Percentiles rank a stretch among this genome's conserved stretches.
phyloP scores from a whole-genome alignment of 495 filamentous ascomycete genomes.

The Xylaria venustula region DNA sequence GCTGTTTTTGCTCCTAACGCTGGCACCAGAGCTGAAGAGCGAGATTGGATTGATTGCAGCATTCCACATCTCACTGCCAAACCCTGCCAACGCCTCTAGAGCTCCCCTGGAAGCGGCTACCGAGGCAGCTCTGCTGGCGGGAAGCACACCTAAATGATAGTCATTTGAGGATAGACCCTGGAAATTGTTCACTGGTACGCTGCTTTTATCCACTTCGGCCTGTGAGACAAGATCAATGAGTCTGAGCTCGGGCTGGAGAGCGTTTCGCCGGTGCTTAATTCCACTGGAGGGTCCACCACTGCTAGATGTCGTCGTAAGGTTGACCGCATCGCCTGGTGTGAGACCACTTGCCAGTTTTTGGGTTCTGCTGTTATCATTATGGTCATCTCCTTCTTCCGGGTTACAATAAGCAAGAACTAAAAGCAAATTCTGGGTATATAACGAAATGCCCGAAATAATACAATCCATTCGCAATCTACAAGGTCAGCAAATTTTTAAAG shows the following conservation, averaged over 20 bases:
- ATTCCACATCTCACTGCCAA: slow-evolving; percentile 68
- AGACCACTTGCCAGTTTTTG: slow-evolving; percentile 11
- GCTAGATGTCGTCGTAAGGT: slow-evolving; percentile 38
- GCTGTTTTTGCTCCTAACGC: slow-evolving; percentile 72
- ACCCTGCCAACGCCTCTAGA: slow-evolving; percentile 61
- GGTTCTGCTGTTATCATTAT: slow-evolving; percentile 20
- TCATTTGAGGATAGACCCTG: slow-evolving; percentile 85
- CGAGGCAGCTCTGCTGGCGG: slow-evolving; percentile 62
- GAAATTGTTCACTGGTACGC: slow-evolving; percentile 76
- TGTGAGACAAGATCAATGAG: slow-evolving; percentile 84
- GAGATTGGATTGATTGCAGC: slow-evolving; percentile 79
- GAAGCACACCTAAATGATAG: slow-evolving; percentile 84
- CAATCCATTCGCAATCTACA: slow-evolving; percentile 88
- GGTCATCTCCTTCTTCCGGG: slow-evolving; percentile 60
- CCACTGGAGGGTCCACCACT: slow-evolving; percentile 56
- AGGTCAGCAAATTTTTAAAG: slow-evolving; percentile 25
- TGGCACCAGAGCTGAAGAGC: slow-evolving; percentile 83
- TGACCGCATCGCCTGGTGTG: slow-evolving; percentile 32
- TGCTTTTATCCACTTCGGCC: slow-evolving; percentile 74
- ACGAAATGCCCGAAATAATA: slow-evolving; percentile 91
- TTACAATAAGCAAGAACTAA: slow-evolving; percentile 87
- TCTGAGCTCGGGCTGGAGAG: slow-evolving; percentile 80
- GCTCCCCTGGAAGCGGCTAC: slow-evolving; percentile 63
- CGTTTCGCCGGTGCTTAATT: slow-evolving; percentile 66
- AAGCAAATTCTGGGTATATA: slow-evolving; percentile 91